Evolutionary conservation across 805 yeast genomes (phyloP).

Genomic region (Metschnikowia dekortorum): DNA sequence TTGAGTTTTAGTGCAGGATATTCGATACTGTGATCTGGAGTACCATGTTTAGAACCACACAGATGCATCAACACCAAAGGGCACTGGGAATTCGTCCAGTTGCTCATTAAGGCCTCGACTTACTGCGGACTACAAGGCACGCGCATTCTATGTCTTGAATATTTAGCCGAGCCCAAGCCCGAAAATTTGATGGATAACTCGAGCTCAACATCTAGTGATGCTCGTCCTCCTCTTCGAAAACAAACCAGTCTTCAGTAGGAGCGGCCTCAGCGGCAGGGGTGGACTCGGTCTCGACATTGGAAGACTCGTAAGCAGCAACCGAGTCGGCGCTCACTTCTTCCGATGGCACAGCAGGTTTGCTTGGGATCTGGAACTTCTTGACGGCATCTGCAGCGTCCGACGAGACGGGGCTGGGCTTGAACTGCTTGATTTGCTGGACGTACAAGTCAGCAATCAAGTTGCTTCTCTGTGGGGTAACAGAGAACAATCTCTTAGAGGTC

Average conservation of each 20-base stretch:
- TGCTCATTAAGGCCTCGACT: too few relatives aligned
- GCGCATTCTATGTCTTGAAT: slow-evolving; percentile 3
- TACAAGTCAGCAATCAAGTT: slow-evolving; percentile 81
- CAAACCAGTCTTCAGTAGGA: slow-evolving; percentile 70
- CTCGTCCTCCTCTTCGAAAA: slow-evolving; percentile 65
- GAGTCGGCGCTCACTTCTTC: slow-evolving; percentile 67
- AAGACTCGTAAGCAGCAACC: slow-evolving; percentile 61
- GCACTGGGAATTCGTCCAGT: too few relatives aligned
- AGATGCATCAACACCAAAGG: too few relatives aligned
- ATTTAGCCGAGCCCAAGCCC: not conserved
- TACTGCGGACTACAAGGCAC: not conserved
- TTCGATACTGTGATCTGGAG: too few relatives aligned
- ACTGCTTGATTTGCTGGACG: slow-evolving; percentile 79
- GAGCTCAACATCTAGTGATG: slow-evolving; percentile 34
- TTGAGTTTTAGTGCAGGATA: too few relatives aligned
- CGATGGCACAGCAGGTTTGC: slow-evolving; percentile 70
- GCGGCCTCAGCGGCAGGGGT: slow-evolving; percentile 31
- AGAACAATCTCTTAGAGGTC: slow-evolving; percentile 37
- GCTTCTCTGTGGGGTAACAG: slow-evolving; percentile 39
- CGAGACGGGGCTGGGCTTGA: slow-evolving; percentile 76
- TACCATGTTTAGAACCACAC: too few relatives aligned
- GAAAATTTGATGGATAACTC: not conserved
- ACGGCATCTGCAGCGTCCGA: slow-evolving; percentile 76
- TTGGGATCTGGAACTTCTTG: slow-evolving; percentile 78
- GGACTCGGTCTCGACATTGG: slow-evolving; percentile 65